phyloP scores from a whole-genome alignment of 441 rosid species.

The Daphne laureola region DNA sequence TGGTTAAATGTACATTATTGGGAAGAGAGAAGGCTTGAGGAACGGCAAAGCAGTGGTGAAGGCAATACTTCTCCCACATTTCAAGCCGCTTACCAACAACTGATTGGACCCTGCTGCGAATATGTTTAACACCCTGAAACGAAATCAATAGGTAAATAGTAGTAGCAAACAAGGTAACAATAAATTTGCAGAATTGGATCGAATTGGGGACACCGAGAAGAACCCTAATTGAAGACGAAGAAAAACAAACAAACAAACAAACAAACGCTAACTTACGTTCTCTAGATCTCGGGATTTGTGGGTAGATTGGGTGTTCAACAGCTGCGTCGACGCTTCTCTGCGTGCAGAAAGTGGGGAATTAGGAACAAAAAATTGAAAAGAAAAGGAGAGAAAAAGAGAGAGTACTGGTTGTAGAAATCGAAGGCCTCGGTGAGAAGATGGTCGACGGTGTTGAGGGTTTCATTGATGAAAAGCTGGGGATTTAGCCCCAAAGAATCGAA shows the following conservation, averaged over 20 bases:
- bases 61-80: constrained; percentile 72
- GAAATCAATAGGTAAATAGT: constrained; percentile 6
- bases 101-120: constrained; percentile 44
- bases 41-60: constrained; percentile 53
- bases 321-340: constrained; percentile 50
- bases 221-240: neutral
- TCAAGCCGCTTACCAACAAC: constrained; percentile 45
- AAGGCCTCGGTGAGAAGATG: constrained; percentile 60
- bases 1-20: constrained; percentile 34
- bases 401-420: constrained; percentile 44
- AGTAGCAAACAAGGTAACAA: neutral
- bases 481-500: constrained; percentile 57
- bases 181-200: neutral
- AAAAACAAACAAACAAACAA: neutral
- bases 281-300: constrained; percentile 37
- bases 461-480: constrained; percentile 71
- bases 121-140: constrained; percentile 45
- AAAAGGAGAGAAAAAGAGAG: constrained; percentile 1
- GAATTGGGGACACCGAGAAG: neutral
- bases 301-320: constrained; percentile 34
- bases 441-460: constrained; percentile 59
- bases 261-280: constrained; percentile 30
- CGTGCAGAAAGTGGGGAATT: neutral
- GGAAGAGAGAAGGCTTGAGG: constrained; percentile 60
- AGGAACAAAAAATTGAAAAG: neutral